Percentiles rank a stretch among this genome's conserved stretches.
Evolutionary conservation across 495 filamentous ascomycete genomes (phyloP).

Genomic region (Annulohypoxylon moriforme): DNA sequence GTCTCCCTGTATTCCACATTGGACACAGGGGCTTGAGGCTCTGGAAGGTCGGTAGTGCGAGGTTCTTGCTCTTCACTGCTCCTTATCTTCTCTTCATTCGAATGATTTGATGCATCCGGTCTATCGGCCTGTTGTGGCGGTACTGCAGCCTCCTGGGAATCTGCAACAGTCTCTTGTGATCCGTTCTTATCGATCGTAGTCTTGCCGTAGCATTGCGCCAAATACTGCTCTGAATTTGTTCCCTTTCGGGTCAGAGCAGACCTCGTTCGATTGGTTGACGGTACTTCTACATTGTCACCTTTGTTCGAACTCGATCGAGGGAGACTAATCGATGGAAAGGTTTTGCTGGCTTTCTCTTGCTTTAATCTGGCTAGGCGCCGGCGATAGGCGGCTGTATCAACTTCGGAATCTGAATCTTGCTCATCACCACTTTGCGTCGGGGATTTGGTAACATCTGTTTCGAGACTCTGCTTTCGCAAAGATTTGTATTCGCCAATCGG

Average conservation of each 20-base stretch:
- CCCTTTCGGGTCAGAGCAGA: slow-evolving; percentile 10
- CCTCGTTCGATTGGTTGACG: slow-evolving; percentile 51
- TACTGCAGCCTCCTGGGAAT: slow-evolving; percentile 44
- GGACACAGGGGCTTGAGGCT: slow-evolving; percentile 10
- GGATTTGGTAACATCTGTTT: slow-evolving; percentile 24
- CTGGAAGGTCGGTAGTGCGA: slow-evolving; percentile 19
- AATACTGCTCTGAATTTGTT: slow-evolving; percentile 37
- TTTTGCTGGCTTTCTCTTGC: slow-evolving; percentile 52
- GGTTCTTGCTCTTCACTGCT: slow-evolving; percentile 15
- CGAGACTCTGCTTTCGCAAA: slow-evolving; percentile 36
- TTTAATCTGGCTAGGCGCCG: slow-evolving; percentile 45
- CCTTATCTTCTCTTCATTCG: slow-evolving; percentile 5
- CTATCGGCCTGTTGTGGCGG: slow-evolving; percentile 35
- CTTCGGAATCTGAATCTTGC: slow-evolving; percentile 37
- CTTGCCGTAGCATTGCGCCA: slow-evolving; percentile 38
- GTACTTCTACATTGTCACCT: slow-evolving; percentile 51
- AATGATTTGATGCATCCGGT: slow-evolving; percentile 34
- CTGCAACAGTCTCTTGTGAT: slow-evolving; percentile 49
- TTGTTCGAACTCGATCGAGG: slow-evolving; percentile 39
- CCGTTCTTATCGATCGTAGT: slow-evolving; percentile 23
- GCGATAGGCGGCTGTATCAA: slow-evolving; percentile 30
- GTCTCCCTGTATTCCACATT: slow-evolving; percentile 45
- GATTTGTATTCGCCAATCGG: slow-evolving; percentile 44
- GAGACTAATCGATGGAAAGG: slow-evolving; percentile 54
- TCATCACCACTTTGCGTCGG: slow-evolving; percentile 33